phyloP scores from a whole-genome alignment of 768 basidiomycete genomes.

The Lentinula guzmanii region DNA sequence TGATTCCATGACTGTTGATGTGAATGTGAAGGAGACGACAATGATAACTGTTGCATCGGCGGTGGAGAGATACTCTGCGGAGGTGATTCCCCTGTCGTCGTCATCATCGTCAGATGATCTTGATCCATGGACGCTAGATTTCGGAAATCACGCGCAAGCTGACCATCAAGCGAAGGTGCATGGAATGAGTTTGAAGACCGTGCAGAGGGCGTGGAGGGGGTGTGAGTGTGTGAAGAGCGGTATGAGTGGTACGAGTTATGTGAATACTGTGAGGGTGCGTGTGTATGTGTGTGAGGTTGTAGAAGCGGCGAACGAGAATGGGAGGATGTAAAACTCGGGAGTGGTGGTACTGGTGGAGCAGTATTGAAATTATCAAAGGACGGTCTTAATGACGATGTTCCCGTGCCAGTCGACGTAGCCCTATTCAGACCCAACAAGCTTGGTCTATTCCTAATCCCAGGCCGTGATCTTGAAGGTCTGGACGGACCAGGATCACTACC shows the following conservation, averaged over 20 bases:
- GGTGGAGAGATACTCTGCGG: conserved; percentile 58
- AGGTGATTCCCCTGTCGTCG: conserved; percentile 34
- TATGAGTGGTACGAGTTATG: not conserved
- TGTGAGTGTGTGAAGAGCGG: not conserved
- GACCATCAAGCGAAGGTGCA: conserved; percentile 71
- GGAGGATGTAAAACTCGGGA: not conserved
- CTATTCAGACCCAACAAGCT: conserved; percentile 63
- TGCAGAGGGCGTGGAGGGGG: not conserved
- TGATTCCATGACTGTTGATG: conserved; percentile 28
- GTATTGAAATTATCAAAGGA: conserved; percentile 61
- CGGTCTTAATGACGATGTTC: conserved; percentile 64
- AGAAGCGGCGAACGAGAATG: not conserved
- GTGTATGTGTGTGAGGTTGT: not conserved
- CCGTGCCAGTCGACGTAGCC: conserved; percentile 46
- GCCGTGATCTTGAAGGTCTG: conserved; percentile 18
- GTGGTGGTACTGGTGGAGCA: not conserved
- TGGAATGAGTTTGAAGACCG: conserved; percentile 64
- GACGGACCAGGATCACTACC: conserved; percentile 77
- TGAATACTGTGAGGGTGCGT: not conserved
- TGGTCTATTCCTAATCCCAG: conserved; percentile 47
- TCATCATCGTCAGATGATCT: conserved; percentile 26
- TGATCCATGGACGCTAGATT: conserved; percentile 60
- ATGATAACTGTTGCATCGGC: conserved; percentile 66
- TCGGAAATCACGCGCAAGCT: conserved; percentile 69
- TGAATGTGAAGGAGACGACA: conserved; percentile 59